Evolutionary conservation across 2,329 filamentous ascomycete species (phyloP).

Genomic region (Exophiala sp.): DNA sequence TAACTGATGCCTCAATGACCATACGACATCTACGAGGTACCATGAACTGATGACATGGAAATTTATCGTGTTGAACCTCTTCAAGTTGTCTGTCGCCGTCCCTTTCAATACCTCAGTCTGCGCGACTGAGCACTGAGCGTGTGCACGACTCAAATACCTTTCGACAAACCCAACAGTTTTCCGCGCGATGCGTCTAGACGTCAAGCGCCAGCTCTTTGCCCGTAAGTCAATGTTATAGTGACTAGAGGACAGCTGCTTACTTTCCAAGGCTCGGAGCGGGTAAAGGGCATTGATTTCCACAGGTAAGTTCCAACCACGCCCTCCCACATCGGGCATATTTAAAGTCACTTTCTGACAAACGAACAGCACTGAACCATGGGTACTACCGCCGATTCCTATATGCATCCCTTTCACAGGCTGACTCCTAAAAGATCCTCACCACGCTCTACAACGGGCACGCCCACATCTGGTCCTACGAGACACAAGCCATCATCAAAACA

Average conservation of each 20-base stretch:
- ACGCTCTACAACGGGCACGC: conserved; percentile 97
- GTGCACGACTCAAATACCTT: conserved; percentile 8
- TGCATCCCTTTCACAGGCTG: conserved; percentile 32
- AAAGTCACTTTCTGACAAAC: conserved; percentile 9
- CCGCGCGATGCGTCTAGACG: conserved; percentile 27
- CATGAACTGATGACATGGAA: conserved; percentile 24
- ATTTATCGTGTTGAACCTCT: not conserved
- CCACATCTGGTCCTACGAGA: conserved; percentile 98
- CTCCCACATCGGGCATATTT: not conserved
- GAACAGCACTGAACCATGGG: conserved; percentile 74
- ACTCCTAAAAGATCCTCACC: conserved; percentile 59
- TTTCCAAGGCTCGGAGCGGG: conserved; percentile 88
- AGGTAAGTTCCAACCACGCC: conserved; percentile 40
- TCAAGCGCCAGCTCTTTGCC: conserved; percentile 28
- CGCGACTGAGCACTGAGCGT: conserved; percentile 3
- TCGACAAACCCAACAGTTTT: conserved; percentile 2
- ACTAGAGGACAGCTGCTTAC: conserved; percentile 51
- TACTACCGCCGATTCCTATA: conserved; percentile 38
- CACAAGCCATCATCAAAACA: conserved; percentile 93
- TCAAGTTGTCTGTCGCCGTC: conserved; percentile 1
- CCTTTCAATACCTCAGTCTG: conserved; percentile 1
- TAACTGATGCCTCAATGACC: not conserved
- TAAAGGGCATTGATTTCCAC: conserved; percentile 96
- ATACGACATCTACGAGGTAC: conserved; percentile 2
- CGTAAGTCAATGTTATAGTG: conserved; percentile 6